phyloP scores from a whole-genome alignment of 495 filamentous ascomycete species.

The Xylaria cubensis region DNA sequence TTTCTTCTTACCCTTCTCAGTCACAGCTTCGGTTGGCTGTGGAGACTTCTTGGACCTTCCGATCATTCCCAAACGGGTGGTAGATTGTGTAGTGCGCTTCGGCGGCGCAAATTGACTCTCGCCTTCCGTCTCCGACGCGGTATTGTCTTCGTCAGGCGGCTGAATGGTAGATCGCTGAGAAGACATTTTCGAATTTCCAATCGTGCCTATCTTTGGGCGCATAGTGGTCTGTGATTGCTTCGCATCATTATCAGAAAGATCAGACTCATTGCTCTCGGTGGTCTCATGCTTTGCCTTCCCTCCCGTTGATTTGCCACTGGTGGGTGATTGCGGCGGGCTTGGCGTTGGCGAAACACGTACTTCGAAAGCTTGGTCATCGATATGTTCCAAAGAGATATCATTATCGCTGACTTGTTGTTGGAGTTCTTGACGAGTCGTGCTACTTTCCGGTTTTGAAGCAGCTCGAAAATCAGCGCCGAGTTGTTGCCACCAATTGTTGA shows the following conservation, averaged over 20 bases:
- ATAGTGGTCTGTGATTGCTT: constrained; percentile 20
- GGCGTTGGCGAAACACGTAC: constrained; percentile 56
- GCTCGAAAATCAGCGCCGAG: constrained; percentile 37
- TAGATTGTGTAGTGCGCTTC: constrained; percentile 17
- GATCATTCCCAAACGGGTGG: constrained; percentile 30
- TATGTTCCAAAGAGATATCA: constrained; percentile 25
- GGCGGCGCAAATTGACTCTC: constrained; percentile 23
- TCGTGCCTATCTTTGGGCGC: constrained; percentile 33
- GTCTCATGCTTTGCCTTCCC: not conserved
- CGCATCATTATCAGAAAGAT: constrained; percentile 29
- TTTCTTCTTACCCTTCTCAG: constrained; percentile 30
- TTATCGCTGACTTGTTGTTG: not conserved
- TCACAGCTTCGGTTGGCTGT: constrained; percentile 22
- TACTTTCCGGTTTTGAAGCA: constrained; percentile 23
- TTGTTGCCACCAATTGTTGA: constrained; percentile 59
- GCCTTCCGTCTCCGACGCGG: constrained; percentile 36
- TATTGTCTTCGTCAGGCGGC: constrained; percentile 40
- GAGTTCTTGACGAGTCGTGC: constrained; percentile 21
- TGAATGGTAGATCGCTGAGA: constrained; percentile 25
- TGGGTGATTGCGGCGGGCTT: constrained; percentile 30
- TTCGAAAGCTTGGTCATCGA: constrained; percentile 58
- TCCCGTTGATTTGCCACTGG: not conserved
- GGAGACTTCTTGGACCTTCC: constrained; percentile 29
- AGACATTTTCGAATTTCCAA: constrained; percentile 36
- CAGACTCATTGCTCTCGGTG: constrained; percentile 36